phyloP scores from a whole-genome alignment of 305 asterid genomes.

The Fraxinus dipetala region DNA sequence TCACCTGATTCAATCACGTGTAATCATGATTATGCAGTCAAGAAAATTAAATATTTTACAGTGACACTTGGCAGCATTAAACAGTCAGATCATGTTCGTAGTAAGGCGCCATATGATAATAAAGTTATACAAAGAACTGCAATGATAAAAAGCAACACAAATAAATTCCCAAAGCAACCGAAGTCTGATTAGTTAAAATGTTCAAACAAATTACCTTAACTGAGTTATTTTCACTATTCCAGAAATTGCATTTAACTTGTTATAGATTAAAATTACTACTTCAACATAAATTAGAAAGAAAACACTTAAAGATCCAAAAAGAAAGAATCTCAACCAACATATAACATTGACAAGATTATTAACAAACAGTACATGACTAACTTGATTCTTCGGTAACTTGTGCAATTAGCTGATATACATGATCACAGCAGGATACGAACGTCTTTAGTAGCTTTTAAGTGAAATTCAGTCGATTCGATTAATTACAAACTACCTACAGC shows the following conservation, averaged over 20 bases:
- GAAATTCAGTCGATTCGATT: slow-evolving; percentile 1
- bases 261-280: neutral
- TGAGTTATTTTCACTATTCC: neutral
- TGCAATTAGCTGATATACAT: neutral
- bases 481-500: neutral
- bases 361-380: neutral
- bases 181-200: neutral
- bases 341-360: neutral
- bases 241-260: neutral
- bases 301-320: neutral
- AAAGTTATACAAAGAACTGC: neutral
- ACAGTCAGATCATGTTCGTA: neutral
- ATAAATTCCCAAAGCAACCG: neutral
- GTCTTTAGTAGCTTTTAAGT: neutral
- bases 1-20: neutral
- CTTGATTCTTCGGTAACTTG: slow-evolving; percentile 5
- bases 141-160: neutral
- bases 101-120: neutral
- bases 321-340: neutral
- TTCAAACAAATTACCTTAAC: neutral
- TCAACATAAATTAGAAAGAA: neutral
- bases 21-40: neutral
- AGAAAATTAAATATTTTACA: neutral
- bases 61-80: neutral
- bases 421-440: neutral